A percentile compares a stretch with the other conserved stretches of the same genome.
These are phyloP conservation scores for Scutellaria baicalensis DNA, from an alignment of 257 asterid species.

Conservation along the genomic window DNA sequence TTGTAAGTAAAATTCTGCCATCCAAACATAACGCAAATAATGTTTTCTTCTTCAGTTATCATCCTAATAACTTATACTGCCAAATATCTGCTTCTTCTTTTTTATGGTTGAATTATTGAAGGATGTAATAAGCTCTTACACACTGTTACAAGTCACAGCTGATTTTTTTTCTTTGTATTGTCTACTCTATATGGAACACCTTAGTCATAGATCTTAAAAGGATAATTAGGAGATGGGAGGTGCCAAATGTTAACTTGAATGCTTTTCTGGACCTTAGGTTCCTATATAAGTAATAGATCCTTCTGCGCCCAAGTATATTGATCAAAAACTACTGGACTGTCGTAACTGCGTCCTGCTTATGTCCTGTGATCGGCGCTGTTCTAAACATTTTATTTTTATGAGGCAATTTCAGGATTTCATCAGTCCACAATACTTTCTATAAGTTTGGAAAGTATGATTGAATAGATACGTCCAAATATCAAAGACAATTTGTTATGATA, in stretches of 20 bases:
- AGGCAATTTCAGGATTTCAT: neutral
- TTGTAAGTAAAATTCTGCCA: slow-evolving; percentile 53
- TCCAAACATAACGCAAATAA: neutral
- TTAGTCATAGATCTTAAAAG: neutral
- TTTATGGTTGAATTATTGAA: neutral
- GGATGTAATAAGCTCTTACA: neutral
- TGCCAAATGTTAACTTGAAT: neutral
- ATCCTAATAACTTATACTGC: neutral
- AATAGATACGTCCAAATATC: neutral
- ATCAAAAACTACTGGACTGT: neutral
- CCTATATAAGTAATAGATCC: neutral
- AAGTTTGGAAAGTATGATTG: neutral
- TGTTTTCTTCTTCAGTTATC: slow-evolving; percentile 7
- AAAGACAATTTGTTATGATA: neutral
- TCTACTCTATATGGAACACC: neutral
- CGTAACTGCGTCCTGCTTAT: neutral
- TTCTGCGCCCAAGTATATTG: neutral
- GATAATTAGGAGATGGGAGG: neutral
- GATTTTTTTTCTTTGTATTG: neutral
- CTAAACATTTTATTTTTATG: neutral
- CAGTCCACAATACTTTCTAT: neutral
- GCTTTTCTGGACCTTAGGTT: neutral
- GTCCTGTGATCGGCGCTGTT: neutral
- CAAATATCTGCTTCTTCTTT: neutral
- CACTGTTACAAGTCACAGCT: slow-evolving; percentile 2